Conservation (phyloP, 441 rosid species). For the Euphorbia corollata region DNA sequence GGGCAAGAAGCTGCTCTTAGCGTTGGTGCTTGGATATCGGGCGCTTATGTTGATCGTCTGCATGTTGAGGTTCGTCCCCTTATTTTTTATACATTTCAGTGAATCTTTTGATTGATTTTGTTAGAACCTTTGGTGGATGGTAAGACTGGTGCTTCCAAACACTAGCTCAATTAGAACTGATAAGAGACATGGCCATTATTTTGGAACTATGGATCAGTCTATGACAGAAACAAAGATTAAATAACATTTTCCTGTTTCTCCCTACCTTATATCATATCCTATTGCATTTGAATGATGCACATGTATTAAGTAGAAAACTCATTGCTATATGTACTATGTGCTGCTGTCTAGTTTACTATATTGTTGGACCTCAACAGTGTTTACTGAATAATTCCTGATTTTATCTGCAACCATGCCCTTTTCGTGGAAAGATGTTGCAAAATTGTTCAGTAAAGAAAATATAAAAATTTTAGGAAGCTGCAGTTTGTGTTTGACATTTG, state of each 20-base stretch:
- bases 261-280: neutral
- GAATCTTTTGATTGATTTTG: neutral
- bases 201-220: neutral
- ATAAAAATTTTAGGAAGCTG: neutral
- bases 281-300: neutral
- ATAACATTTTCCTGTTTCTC: neutral
- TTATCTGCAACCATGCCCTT: neutral
- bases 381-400: neutral
- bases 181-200: neutral
- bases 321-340: neutral
- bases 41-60: conserved; percentile 74
- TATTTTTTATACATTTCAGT: neutral
- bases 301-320: neutral
- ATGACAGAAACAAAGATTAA: neutral
- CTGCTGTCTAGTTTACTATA: conserved; percentile 1
- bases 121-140: neutral
- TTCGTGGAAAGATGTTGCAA: neutral
- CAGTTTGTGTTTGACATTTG: neutral
- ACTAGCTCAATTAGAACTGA: neutral
- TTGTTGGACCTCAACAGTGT: neutral
- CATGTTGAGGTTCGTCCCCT: conserved; percentile 61
- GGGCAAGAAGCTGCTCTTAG: conserved; percentile 72
- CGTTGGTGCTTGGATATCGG: conserved; percentile 83
- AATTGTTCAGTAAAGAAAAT: neutral
- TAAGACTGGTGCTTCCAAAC: neutral